Base-by-base conservation (phyloP, 345 rosid genomes). In the Alliaria petiolata region DNA sequence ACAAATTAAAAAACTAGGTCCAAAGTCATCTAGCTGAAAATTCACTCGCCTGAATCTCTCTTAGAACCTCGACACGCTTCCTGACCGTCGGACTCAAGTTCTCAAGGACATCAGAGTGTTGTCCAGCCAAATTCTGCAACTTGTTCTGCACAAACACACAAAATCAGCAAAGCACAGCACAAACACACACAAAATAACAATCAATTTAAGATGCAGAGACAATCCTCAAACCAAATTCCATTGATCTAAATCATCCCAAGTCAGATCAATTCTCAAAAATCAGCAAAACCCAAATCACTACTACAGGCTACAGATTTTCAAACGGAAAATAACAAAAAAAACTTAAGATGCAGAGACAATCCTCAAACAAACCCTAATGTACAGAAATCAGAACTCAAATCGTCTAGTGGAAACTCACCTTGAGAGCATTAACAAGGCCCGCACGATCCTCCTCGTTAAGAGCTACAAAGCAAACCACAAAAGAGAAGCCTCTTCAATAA, bases 41-140 rank as follows among this genome's bases (percentile, higher is more conserved):
- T 28, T 6, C 7, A 69, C 84, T 35, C 68, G 59, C 99, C 89
- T 95, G 99, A 62, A 95, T 88, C 84, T 85, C 98, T 70, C 92
- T 84, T 14, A 95, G 97, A 79, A 69, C 78, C 67, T 92, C 97
- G 1, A 95, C 99, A 35, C 99, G 98, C 83, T 92, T 86, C 81
- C 92, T 83, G 53, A 91, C 91, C 14, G 9, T 25, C 0, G 93
- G 92, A 3, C 84, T 40, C 53, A 92, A 75, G 52, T 47, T 87
- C 86, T 88, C 96, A 20, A 95, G 83, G 54, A 87, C 74, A 71
- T 86, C 96, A 13, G 87, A 42, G 72, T 91, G 91, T 65, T 86
- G 86, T 5, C 92, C 97, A 44, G 95, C 95, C 73, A 93, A 81
- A 70, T 61, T 85, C 78, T 91, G 90, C 43, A 93, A 85, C 82